Conservation (phyloP, 768 basidiomycete genomes). For the Inosperma sp. region DNA sequence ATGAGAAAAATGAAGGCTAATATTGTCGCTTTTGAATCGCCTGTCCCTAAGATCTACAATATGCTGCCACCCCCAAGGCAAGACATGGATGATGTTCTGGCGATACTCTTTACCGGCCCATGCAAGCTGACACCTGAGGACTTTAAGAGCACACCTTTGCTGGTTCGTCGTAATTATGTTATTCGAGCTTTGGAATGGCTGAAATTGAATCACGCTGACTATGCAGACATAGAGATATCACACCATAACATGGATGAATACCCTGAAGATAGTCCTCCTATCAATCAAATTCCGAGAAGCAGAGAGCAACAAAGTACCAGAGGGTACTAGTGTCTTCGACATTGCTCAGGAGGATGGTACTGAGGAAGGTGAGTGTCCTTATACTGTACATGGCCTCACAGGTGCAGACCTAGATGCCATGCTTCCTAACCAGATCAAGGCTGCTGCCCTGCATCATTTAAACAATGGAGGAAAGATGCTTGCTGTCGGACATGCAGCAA, state of each 20-base stretch:
- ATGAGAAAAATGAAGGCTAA: constrained; percentile 25
- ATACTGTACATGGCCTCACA: constrained; percentile 36
- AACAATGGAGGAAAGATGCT: constrained; percentile 24
- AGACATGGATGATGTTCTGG: constrained; percentile 22
- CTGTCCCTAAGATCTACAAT: constrained; percentile 19
- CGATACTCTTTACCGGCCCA: constrained; percentile 15
- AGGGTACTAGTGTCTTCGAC: constrained; percentile 25
- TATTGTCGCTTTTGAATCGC: constrained; percentile 21
- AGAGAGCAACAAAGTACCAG: constrained; percentile 20
- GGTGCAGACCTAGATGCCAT: constrained; percentile 22
- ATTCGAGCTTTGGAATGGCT: constrained; percentile 32
- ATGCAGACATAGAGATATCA: constrained; percentile 29
- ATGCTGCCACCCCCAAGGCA: constrained; percentile 18
- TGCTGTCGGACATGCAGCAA: constrained; percentile 24
- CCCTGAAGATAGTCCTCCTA: constrained; percentile 19
- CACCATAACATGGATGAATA: constrained; percentile 22
- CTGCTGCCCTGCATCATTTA: constrained; percentile 26
- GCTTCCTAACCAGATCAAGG: constrained; percentile 16
- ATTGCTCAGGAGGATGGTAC: constrained; percentile 26
- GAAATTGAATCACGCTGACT: constrained; percentile 32
- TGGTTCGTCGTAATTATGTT: constrained; percentile 26
- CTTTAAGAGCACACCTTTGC: constrained; percentile 22
- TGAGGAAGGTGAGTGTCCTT: constrained; percentile 30
- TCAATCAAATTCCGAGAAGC: constrained; percentile 19
- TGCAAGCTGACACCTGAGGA: constrained; percentile 11